phyloP scores from a whole-genome alignment of 192 early-diverging fungal species.

The Umbelopsis vinacea region DNA sequence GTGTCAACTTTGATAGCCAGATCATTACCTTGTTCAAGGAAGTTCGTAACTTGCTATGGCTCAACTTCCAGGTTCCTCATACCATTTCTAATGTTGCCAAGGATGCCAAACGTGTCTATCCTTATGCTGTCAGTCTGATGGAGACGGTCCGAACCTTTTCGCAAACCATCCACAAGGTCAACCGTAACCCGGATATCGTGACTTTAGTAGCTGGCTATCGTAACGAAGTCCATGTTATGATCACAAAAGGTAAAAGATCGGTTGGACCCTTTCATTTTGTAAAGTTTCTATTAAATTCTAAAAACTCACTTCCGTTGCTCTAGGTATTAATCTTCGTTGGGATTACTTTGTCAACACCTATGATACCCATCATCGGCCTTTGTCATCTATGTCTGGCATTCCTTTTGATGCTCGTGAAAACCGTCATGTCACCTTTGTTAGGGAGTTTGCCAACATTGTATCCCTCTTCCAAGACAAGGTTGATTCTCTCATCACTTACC shows the following conservation, averaged over 20 bases:
- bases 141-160: constrained; percentile 95
- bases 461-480: constrained; percentile 97
- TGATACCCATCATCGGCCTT: constrained; percentile 49
- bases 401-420: constrained; percentile 75
- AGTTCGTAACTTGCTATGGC: constrained; percentile 95
- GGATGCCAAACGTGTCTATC: constrained; percentile 97
- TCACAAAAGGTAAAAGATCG: constrained; percentile 63
- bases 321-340: constrained; percentile 81
- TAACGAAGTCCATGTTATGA: constrained; percentile 90
- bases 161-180: constrained; percentile 80
- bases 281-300: not conserved
- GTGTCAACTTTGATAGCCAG: constrained; percentile 93
- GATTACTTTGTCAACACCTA: constrained; percentile 91
- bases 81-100: constrained; percentile 89
- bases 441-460: constrained; percentile 90
- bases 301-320: too few relatives aligned
- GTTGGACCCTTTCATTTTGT: constrained; percentile 25
- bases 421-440: constrained; percentile 90
- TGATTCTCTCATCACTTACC: constrained; percentile 76
- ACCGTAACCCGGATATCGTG: constrained; percentile 73
- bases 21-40: constrained; percentile 99
- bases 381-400: constrained; percentile 45
- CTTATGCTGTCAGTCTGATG: constrained; percentile 94
- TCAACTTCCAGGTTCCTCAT: constrained; percentile 92
- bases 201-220: constrained; percentile 91